phyloP scores from a whole-genome alignment of 2,329 filamentous ascomycete genomes.

The Pseudogymnoascus sp. region DNA sequence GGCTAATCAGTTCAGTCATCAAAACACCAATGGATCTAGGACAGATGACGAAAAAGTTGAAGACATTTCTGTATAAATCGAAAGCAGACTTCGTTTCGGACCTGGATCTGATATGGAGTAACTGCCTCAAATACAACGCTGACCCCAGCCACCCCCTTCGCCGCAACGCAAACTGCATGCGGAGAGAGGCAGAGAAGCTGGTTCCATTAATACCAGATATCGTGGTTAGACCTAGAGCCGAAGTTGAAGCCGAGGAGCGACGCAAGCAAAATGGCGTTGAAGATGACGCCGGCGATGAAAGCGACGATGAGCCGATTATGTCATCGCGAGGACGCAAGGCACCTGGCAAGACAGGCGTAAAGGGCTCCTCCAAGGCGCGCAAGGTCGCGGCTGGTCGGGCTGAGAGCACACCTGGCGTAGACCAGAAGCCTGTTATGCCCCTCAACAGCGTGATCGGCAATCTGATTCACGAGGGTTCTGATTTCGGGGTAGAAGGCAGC shows the following conservation, averaged over 20 bases:
- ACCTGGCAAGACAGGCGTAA: conserved; percentile 68
- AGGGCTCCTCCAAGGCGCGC: conserved; percentile 52
- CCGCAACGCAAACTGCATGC: conserved; percentile 92
- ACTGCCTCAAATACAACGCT: conserved; percentile 92
- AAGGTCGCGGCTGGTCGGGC: conserved; percentile 66
- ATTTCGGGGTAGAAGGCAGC: conserved; percentile 63
- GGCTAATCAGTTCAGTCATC: conserved; percentile 51
- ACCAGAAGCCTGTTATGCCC: conserved; percentile 65
- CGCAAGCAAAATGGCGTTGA: conserved; percentile 79
- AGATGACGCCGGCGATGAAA: conserved; percentile 78
- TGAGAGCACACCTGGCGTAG: conserved; percentile 69
- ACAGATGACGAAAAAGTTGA: conserved; percentile 96
- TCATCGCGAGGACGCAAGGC: conserved; percentile 88
- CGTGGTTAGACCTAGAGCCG: conserved; percentile 78
- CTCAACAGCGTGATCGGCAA: conserved; percentile 55
- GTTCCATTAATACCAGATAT: conserved; percentile 93
- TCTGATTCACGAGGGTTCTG: conserved; percentile 61
- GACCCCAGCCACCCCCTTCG: conserved; percentile 79
- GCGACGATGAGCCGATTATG: conserved; percentile 97
- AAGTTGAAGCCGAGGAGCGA: conserved; percentile 83
- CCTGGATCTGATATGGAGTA: conserved; percentile 91
- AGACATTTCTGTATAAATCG: conserved; percentile 68
- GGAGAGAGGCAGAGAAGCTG: conserved; percentile 93
- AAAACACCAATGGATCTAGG: conserved; percentile 98
- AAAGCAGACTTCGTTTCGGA: conserved; percentile 94